Base-by-base conservation (phyloP, 306 rosid species). In the Glycine soja region DNA sequence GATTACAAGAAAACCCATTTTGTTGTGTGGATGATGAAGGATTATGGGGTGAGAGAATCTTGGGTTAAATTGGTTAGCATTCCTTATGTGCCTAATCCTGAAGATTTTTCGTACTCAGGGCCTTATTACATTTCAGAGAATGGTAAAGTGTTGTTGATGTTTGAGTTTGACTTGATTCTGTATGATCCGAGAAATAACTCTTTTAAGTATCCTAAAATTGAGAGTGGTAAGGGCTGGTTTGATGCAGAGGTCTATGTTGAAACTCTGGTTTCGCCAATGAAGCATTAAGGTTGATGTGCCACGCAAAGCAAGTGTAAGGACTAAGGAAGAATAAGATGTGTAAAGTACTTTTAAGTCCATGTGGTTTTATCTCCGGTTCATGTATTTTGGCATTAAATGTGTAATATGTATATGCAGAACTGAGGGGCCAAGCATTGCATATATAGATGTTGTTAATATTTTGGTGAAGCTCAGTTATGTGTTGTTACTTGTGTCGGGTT, bases 191-290 rank as follows among this genome's bases (percentile, higher is more conserved):
- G 82, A 50, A 84, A 74, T 1, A 63, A 48, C 18, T 81, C 86
- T 0, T 87, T 84, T 51, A 84, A 64, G 86, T 81, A 62, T 70
- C 90, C 90, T 9, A 81, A 72, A 82, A 81, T 84, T 84, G 80
- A 87, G 85, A 71, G 74, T 78, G 90, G 90, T n/a, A 87, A 84
- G 65, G 88, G 90, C 42, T 87, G 90, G 90, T 87, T 87, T 84
- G 90, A 87, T 81, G 90, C 90, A 47, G 90, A 81, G 84, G 88
- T 87, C 47, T 87, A 84, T 7, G 77, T 70, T 74, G 90, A 87
- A 83, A 87, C 82, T 19, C 72, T 87, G 61, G 86, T 87, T 53
- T 84, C 86, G 75, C 90, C 90, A 38, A 40, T 74, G 61, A 84
- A 77, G 84, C 72, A 80, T 70, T 48, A 3, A 84, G 74, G 30